A percentile compares a stretch with the other conserved stretches of the same genome.
phyloP scores from a whole-genome alignment of 768 basidiomycete species.

The Russula sp. region DNA sequence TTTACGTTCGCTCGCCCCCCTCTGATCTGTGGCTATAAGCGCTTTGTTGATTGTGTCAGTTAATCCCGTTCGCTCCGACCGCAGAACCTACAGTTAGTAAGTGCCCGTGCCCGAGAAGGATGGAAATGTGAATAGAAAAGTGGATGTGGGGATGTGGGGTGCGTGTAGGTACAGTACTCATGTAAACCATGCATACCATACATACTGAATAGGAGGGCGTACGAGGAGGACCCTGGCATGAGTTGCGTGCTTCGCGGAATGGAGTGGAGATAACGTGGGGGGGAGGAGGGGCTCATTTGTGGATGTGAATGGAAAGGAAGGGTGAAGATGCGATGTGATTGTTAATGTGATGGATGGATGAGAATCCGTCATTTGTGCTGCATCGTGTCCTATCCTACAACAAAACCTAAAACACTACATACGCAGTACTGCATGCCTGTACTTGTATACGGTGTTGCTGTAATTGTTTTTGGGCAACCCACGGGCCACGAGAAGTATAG shows the following conservation, averaged over 20 bases:
- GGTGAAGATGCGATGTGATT: neutral
- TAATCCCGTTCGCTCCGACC: slow-evolving; percentile 6
- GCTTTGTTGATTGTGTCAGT: neutral
- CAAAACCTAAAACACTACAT: too few species aligned
- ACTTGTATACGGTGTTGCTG: neutral
- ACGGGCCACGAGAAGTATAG: neutral
- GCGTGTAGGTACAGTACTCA: neutral
- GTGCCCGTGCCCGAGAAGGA: neutral
- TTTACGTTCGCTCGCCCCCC: neutral
- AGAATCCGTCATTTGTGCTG: neutral
- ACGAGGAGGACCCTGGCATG: neutral
- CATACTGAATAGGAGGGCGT: neutral
- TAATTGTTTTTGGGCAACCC: neutral
- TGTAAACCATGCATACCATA: neutral
- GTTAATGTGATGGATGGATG: too few species aligned
- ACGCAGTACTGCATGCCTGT: neutral
- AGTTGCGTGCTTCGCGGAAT: slow-evolving; percentile 27
- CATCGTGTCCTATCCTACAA: neutral
- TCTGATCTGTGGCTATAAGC: neutral
- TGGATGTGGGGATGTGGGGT: neutral
- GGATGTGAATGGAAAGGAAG: neutral
- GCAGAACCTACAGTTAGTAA: neutral
- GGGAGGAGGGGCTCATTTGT: neutral
- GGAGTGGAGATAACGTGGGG: slow-evolving; percentile 23
- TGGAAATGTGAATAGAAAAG: neutral